Conservation (phyloP, 805 yeast species). For the Metschnikowia aberdeeniae region DNA sequence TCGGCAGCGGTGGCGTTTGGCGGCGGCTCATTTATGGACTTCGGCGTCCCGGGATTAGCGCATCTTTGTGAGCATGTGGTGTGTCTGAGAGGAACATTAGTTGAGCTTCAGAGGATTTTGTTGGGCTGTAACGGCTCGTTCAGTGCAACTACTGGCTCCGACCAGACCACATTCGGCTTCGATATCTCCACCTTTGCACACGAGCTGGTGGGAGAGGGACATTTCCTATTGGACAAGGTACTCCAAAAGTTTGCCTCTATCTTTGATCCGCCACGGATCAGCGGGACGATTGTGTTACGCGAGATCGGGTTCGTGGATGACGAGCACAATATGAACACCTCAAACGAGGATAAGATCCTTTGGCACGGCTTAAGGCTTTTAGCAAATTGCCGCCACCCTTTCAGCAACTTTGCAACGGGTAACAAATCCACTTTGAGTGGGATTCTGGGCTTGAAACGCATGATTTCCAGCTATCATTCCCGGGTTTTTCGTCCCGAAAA, state of each 20-base stretch:
- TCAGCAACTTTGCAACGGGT: slow-evolving; percentile 65
- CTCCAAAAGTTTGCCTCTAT: slow-evolving; percentile 49
- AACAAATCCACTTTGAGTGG: slow-evolving; percentile 38
- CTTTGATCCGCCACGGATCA: slow-evolving; percentile 50
- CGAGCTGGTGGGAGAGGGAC: slow-evolving; percentile 17
- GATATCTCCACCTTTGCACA: slow-evolving; percentile 48
- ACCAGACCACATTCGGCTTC: slow-evolving; percentile 60
- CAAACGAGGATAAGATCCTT: slow-evolving; percentile 41
- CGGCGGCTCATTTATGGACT: slow-evolving; percentile 80
- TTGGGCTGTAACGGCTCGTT: slow-evolving; percentile 54
- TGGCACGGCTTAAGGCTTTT: slow-evolving; percentile 58
- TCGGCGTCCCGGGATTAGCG: slow-evolving; percentile 74
- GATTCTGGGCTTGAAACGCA: slow-evolving; percentile 20
- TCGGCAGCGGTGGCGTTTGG: slow-evolving; percentile 73
- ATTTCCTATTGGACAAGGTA: slow-evolving; percentile 41
- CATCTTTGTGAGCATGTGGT: slow-evolving; percentile 84
- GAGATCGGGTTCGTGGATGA: slow-evolving; percentile 62
- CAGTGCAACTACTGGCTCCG: slow-evolving; percentile 70
- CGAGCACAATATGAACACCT: slow-evolving; percentile 58
- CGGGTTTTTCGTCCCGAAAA: slow-evolving; percentile 42
- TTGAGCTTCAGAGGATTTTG: slow-evolving; percentile 41
- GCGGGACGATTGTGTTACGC: slow-evolving; percentile 34
- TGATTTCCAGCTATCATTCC: slow-evolving; percentile 37
- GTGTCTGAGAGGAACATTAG: slow-evolving; percentile 32
- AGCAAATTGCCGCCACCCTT: slow-evolving; percentile 47